Conservation (phyloP, 2,329 filamentous ascomycete species). For the Claviceps sp. region DNA sequence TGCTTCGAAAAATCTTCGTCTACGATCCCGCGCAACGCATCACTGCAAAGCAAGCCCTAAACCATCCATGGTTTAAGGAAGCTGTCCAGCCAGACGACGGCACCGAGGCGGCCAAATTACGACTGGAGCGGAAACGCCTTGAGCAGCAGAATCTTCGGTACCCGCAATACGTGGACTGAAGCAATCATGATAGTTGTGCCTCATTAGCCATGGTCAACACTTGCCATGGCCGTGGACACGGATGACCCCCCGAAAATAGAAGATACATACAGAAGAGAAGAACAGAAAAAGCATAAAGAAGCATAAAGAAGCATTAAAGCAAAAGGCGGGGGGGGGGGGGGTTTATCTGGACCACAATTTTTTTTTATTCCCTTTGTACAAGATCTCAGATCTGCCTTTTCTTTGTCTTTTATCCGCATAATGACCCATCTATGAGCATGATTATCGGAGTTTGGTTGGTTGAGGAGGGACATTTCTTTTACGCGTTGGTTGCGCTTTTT, state of each 20-base stretch:
- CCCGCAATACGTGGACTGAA: neutral
- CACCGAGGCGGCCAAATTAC: conserved; percentile 45
- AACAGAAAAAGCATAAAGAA: neutral
- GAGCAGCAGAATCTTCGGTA: conserved; percentile 5
- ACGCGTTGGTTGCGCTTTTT: neutral
- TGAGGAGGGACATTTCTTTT: neutral
- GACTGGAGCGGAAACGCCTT: conserved; percentile 11
- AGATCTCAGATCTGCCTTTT: neutral
- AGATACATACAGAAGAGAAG: neutral
- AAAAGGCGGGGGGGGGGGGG: no score
- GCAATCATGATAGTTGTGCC: neutral
- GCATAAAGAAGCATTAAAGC: neutral
- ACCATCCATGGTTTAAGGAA: conserved; percentile 49
- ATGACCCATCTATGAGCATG: conserved; percentile 6
- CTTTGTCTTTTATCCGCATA: conserved; percentile 1
- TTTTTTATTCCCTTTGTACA: neutral
- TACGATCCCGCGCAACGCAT: conserved; percentile 47
- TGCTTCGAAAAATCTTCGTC: conserved; percentile 46
- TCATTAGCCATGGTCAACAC: neutral
- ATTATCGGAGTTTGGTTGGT: conserved; percentile 2
- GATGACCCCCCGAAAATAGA: neutral
- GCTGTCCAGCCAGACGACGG: conserved; percentile 44
- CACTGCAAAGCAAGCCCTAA: conserved; percentile 44
- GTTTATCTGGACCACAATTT: neutral
- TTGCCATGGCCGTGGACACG: neutral